A percentile compares a stretch with the other conserved stretches of the same genome.
phyloP scores from a whole-genome alignment of 2,329 filamentous ascomycete genomes.

The Cordyceps militaris region DNA sequence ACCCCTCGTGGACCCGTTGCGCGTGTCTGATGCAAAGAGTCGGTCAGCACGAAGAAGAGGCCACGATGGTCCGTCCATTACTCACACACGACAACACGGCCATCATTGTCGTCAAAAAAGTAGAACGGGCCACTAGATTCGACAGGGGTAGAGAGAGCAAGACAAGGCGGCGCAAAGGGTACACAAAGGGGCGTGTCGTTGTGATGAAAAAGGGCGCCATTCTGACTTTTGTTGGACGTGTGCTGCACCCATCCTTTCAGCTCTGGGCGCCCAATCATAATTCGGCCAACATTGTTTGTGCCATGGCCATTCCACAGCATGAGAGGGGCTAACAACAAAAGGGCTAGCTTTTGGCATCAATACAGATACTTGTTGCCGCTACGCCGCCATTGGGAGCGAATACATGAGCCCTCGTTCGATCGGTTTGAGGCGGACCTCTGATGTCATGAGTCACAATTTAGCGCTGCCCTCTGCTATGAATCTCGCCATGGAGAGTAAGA shows the following conservation, averaged over 20 bases:
- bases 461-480: neutral
- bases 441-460: conserved; percentile 10
- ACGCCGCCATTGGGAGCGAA: conserved; percentile 15
- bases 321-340: neutral
- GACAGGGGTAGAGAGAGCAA: neutral
- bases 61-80: neutral
- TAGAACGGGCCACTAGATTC: neutral
- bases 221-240: neutral
- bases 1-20: neutral
- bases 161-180: neutral
- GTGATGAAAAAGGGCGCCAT: neutral
- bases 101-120: neutral
- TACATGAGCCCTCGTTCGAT: conserved; percentile 12
- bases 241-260: conserved; percentile 6
- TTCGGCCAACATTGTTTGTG: neutral
- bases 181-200: neutral
- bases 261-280: neutral
- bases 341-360: conserved; percentile 15
- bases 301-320: neutral
- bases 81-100: neutral
- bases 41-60: conserved; percentile 1
- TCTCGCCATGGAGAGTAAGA: neutral
- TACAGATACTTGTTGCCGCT: conserved; percentile 14
- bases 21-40: conserved; percentile 4
- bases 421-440: neutral